phyloP scores from a whole-genome alignment of 1,139 yeast species.

The Zygoascus meyerae region DNA sequence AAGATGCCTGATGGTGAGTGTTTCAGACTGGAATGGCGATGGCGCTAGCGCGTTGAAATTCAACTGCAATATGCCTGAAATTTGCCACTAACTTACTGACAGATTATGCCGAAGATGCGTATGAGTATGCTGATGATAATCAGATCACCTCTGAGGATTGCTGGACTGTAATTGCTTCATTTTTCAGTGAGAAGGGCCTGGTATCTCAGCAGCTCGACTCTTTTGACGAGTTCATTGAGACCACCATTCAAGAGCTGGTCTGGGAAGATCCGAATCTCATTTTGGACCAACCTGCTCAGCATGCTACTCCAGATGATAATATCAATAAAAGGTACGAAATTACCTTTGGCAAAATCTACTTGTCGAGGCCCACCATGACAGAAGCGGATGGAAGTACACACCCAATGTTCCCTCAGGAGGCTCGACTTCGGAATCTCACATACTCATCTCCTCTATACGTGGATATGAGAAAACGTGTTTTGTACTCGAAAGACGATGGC shows the following conservation, averaged over 20 bases:
- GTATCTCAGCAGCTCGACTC: slow-evolving; percentile 98
- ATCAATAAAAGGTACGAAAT: slow-evolving; percentile 90
- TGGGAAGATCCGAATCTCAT: slow-evolving; percentile 94
- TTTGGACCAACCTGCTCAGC: slow-evolving; percentile 97
- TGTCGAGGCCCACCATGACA: slow-evolving; percentile 96
- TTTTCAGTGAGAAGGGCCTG: slow-evolving; percentile 92
- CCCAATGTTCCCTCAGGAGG: slow-evolving; percentile 97
- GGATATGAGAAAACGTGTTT: slow-evolving; percentile 87
- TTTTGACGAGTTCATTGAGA: slow-evolving; percentile 94
- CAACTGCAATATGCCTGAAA: too few species aligned
- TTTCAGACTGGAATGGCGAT: too few species aligned
- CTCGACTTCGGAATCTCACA: slow-evolving; percentile 89
- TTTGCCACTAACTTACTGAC: background rate
- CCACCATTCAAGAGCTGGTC: slow-evolving; percentile 93
- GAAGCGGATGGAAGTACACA: slow-evolving; percentile 99
- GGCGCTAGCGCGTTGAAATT: too few species aligned
- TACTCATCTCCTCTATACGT: slow-evolving; percentile 95
- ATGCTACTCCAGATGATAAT: slow-evolving; percentile 83
- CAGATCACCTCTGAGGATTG: slow-evolving; percentile 97
- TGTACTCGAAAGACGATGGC: slow-evolving; percentile 64
- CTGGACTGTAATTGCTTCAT: slow-evolving; percentile 96
- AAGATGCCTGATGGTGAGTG: too few species aligned
- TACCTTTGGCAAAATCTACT: slow-evolving; percentile 91
- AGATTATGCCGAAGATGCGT: slow-evolving; percentile 45
- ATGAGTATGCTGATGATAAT: slow-evolving; percentile 61